phyloP scores from a whole-genome alignment of 108 stramenopile genomes.

The Nitzschia palea region DNA sequence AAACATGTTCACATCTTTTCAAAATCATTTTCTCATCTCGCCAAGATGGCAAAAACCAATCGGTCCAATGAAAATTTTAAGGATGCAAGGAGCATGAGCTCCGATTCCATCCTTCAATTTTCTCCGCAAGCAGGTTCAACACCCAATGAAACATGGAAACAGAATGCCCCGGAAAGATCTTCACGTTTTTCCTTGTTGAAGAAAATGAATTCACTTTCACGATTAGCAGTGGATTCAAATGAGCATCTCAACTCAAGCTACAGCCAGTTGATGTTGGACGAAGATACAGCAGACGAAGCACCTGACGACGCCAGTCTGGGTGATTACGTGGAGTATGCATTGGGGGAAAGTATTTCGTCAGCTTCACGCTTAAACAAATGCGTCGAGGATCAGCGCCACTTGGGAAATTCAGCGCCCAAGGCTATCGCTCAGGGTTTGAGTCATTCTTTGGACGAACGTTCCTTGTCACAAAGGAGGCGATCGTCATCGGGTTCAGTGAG shows the following conservation, averaged over 20 bases:
- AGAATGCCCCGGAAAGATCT: not conserved
- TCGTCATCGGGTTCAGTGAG: not conserved
- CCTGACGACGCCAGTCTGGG: not conserved
- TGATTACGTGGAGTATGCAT: conserved; percentile 1
- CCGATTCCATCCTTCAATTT: not conserved
- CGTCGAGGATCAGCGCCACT: not conserved
- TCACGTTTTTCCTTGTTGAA: not conserved
- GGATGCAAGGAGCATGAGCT: not conserved
- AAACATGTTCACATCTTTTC: not conserved
- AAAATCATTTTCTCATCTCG: not conserved
- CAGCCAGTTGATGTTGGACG: not conserved
- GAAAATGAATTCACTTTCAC: not conserved
- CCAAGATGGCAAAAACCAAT: not conserved
- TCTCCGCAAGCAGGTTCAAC: not conserved
- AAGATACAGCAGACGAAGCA: not conserved
- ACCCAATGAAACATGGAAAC: not conserved
- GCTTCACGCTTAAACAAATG: too few species aligned
- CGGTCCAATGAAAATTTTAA: not conserved
- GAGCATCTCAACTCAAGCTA: not conserved
- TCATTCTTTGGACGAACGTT: not conserved
- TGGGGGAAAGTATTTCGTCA: too few species aligned
- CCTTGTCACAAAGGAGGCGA: not conserved
- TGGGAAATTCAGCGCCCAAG: not conserved
- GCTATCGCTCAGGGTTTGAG: not conserved
- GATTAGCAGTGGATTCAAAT: not conserved